A percentile compares a stretch with the other conserved stretches of the same genome.
Evolutionary conservation across 352 stramenopile species (phyloP).

Genomic region (Pythium angustatum): DNA sequence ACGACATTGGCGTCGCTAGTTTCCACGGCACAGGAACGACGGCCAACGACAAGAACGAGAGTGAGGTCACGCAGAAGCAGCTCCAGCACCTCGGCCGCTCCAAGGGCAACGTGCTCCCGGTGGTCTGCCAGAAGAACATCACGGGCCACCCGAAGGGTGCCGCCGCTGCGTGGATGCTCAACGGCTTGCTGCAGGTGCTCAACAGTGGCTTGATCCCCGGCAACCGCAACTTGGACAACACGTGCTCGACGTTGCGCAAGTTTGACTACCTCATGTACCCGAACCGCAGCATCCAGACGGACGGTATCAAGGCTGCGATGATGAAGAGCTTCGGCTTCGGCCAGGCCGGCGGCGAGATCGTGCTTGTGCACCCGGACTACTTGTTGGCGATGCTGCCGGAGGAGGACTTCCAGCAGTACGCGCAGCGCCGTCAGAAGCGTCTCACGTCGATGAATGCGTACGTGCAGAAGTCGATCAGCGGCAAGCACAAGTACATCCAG

Average conservation of each 20-base stretch:
- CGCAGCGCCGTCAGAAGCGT: conserved; percentile 54
- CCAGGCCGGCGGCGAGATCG: conserved; percentile 68
- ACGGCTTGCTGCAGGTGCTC: conserved; percentile 80
- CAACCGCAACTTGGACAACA: conserved; percentile 86
- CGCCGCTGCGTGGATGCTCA: conserved; percentile 82
- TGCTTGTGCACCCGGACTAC: conserved; percentile 78
- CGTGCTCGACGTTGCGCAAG: conserved; percentile 60
- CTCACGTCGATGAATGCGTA: conserved; percentile 77
- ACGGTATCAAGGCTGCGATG: conserved; percentile 75
- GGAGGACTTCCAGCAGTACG: conserved; percentile 61
- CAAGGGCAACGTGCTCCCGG: conserved; percentile 68
- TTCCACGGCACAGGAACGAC: conserved; percentile 87
- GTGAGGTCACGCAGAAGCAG: conserved; percentile 86
- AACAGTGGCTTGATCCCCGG: conserved; percentile 74
- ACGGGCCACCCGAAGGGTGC: conserved; percentile 85
- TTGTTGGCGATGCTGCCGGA: conserved; percentile 57
- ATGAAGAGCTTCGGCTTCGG: conserved; percentile 89
- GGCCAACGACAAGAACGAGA: conserved; percentile 89
- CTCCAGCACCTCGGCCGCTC: conserved; percentile 75
- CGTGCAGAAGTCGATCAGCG: conserved; percentile 69
- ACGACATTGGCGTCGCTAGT: conserved; percentile 81
- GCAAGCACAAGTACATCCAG: conserved; percentile 74
- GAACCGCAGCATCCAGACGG: conserved; percentile 78
- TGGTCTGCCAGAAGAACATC: conserved; percentile 84
- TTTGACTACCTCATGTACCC: conserved; percentile 83